Evolutionary conservation across 495 filamentous ascomycete species (phyloP), one percentile per base, ranked within the genome.

Genomic region (Durotheca rogersii): DNA sequence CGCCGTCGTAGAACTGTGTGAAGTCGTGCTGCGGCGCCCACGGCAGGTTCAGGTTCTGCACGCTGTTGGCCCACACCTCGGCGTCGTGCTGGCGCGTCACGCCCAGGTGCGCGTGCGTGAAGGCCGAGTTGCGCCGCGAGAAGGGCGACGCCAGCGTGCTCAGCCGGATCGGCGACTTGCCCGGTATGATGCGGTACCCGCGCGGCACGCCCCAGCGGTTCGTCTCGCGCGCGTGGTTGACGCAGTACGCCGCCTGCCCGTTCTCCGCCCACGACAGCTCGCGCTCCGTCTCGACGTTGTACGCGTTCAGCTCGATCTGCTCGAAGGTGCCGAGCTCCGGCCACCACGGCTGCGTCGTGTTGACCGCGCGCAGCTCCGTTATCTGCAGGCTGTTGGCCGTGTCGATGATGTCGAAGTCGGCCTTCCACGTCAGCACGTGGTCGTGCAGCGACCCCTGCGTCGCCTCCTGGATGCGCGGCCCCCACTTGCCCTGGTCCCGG

Each of bases 381-480:
- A 68, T 61, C 44, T 73, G 62, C 19, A 80, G 53, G 18, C 61
- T 72, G 62, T 81, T 81, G 18, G 64, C 62, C n/a, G 66, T 62
- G 20, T 67, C 74, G 12, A 73, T 56, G 18, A 81, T 66, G 51
- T 81, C 77, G 46, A 81, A 75, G 62, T 81, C 77, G 14, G 71
- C 73, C 51, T 79, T 79, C 66, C 72, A 81, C 47, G 72, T 78
- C 5, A 81, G 45, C 7, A 79, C 67, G 48, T 81, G 77, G 47
- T 75, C 72, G 65, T 81, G 77, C 43, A 76, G 72, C 4, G 68
- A 67, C 31, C 75, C 73, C 19, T 72, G 67, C 0, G 76, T 67
- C 9, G 64, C 61, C 34, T 77, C 65, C 20, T 72, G 64, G 46
- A 79, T 72, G n/a, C 70, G 71, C 23, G 74, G 72, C 9, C 77